Evolutionary conservation across 2,329 filamentous ascomycete species (phyloP), one percentile per base, ranked within the genome.

Genomic region (Aspergillus intermedius): DNA sequence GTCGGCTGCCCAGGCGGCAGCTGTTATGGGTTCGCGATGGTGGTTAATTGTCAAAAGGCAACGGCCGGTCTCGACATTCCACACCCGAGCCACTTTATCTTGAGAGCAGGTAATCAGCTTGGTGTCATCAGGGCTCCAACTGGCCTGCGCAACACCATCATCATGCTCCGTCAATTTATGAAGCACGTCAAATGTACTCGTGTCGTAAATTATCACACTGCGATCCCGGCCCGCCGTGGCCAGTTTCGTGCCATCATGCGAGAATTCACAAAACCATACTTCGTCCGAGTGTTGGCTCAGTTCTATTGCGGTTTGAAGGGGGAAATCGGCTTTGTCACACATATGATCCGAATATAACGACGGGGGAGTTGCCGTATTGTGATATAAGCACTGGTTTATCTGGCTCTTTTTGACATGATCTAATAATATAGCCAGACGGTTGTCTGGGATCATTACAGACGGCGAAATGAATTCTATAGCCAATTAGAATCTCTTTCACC

Each of bases 381-480:
- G 93, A 67, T 91, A 97, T 35, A 91, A 72, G 65, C 93, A 98
- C 25, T 80, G 81, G 45, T 84, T 80, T 50, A 96, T 87, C 71
- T 96, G 91, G 54, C 78, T 82, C 52, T 85, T 79, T 65, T 96
- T 95, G 34, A 95, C 83, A 56, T 94, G 84, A 49, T 91, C 79
- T 46, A 98, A 74, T 13, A 98, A 75, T 30, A 83, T 79, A 1
- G 89, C 88, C 41, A 98, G 76, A 5, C 93, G 84, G 66, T 93
- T 88, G 62, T 95, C 88, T 1, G 93, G 93, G 47, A 98, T 86
- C 91, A 98, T 97, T 41, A 95, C 88, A 3, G 90, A 93, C 0
- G 93, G 91, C 1, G 93, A 95, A 66, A 98, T 95, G 49, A 83
- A 95, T 74, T 79, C 87, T 91, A 58, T 15, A 51, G 15, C 6